Evolutionary conservation across 176 grass and related monocot species (phyloP), one percentile per base, ranked within the genome.

Genomic region (Rhipidocladum racemiflorum): DNA sequence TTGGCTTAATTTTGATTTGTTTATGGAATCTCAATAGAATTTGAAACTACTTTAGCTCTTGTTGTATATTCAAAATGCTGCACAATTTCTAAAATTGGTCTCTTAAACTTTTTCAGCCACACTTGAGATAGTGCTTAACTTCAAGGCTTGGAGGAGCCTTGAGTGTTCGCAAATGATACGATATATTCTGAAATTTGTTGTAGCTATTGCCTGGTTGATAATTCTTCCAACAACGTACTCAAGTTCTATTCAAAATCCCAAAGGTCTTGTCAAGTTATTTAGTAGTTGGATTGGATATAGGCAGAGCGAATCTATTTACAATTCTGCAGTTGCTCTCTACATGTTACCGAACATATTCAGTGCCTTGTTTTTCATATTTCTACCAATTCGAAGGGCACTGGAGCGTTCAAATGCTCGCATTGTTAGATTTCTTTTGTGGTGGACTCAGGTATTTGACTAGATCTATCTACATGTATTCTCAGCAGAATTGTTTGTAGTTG

Each of bases 101-200:
- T 70, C 61, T 38, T 79, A 49, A 49, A 77, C 36, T 14, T 73
- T 84, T 83, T 76, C 90, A 98, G 96, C 96, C 40, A 66, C 80
- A 56, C 78, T 99, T 78, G 90, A 99, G 63, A 75, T 99, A 76
- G 79, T 99, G 72, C 87, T 99, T 80, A 95, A 90, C 43, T 99
- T 89, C 87, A 95, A 91, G 70, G 92, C 96, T 85, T 99, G 96
- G 96, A 88, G 87, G 62, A 99, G 80, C 30, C 85, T 95, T 64
- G 87, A 84, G 69, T 95, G 82, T 50, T 91, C 42, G 16, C 92
- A 95, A 36, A 95, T 55, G 92, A 82, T 93, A 57, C 85, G 92
- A 18, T 90, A 83, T 76, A 35, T 93, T 18, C 56, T 99, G 62
- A 99, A 99, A 91, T 99, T 99, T 93, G 51, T 21, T 29, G 87